A percentile compares a stretch with the other conserved stretches of the same genome.
phyloP scores from a whole-genome alignment of 2,329 filamentous ascomycete genomes.

The Metarhizium guizhouense region DNA sequence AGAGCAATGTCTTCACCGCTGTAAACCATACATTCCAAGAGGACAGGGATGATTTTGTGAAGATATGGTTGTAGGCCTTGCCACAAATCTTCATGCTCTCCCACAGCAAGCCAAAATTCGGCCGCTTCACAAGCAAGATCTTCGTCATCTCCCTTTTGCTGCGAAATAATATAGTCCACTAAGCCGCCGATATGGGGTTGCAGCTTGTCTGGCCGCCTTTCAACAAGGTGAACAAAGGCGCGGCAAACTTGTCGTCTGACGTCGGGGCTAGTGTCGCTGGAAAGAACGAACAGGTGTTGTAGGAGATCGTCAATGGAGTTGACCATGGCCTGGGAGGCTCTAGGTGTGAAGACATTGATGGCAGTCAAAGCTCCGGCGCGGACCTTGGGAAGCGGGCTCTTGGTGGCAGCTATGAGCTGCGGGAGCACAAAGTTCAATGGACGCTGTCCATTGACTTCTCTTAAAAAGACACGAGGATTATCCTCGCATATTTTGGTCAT shows the following conservation, averaged over 20 bases:
- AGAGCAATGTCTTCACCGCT: slow-evolving; percentile 85
- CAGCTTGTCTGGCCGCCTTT: slow-evolving; percentile 83
- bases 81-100: slow-evolving; percentile 77
- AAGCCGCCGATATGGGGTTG: slow-evolving; percentile 78
- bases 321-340: slow-evolving; percentile 73
- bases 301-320: slow-evolving; percentile 74
- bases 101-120: slow-evolving; percentile 93
- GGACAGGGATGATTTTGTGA: slow-evolving; percentile 75
- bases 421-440: slow-evolving; percentile 85
- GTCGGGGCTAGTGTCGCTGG: slow-evolving; percentile 67
- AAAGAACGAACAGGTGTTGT: slow-evolving; percentile 71
- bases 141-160: slow-evolving; percentile 81
- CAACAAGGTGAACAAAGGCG: slow-evolving; percentile 84
- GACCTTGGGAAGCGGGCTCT: slow-evolving; percentile 66
- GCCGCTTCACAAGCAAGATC: slow-evolving; percentile 90
- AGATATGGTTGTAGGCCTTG: slow-evolving; percentile 69
- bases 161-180: slow-evolving; percentile 85
- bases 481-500: slow-evolving; percentile 96
- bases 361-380: slow-evolving; percentile 70
- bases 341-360: slow-evolving; percentile 86
- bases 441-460: slow-evolving; percentile 79
- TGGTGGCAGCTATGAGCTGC: slow-evolving; percentile 80
- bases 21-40: slow-evolving; percentile 94
- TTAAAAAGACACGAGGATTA: slow-evolving; percentile 77
- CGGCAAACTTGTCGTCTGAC: slow-evolving; percentile 90